These are phyloP conservation scores for Fusarium acutatum DNA, from an alignment of 2,329 filamentous ascomycete species.

Conservation along the genomic window DNA sequence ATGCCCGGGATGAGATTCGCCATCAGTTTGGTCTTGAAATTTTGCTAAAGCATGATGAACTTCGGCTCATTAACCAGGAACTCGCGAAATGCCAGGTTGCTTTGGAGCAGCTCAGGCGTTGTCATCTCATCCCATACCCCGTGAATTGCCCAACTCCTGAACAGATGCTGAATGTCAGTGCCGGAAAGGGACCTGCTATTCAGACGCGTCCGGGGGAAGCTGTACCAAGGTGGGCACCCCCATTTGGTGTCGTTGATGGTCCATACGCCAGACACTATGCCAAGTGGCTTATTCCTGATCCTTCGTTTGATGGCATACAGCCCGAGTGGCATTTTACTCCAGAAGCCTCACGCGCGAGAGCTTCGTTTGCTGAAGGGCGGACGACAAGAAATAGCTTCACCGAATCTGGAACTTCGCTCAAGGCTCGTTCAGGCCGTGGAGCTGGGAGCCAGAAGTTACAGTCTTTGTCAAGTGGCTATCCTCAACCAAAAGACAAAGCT, in stretches of 20 bases:
- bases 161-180: constrained; percentile 75
- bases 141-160: constrained; percentile 72
- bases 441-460: constrained; percentile 70
- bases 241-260: constrained; percentile 90
- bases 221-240: constrained; percentile 79
- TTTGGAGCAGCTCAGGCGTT: constrained; percentile 91
- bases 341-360: constrained; percentile 55
- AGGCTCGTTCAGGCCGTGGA: constrained; percentile 60
- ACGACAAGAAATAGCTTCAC: constrained; percentile 78
- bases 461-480: constrained; percentile 74
- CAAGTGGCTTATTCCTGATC: constrained; percentile 92
- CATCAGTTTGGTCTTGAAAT: constrained; percentile 92
- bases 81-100: constrained; percentile 94
- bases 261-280: constrained; percentile 95
- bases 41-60: constrained; percentile 90
- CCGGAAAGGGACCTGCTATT: constrained; percentile 77
- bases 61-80: constrained; percentile 94
- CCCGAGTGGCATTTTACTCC: constrained; percentile 55
- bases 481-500: constrained; percentile 79
- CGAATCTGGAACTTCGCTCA: constrained; percentile 53
- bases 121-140: constrained; percentile 91
- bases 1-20: constrained; percentile 77
- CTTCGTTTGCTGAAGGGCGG: constrained; percentile 70
- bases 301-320: constrained; percentile 79
- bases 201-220: constrained; percentile 68